phyloP scores from a whole-genome alignment of 176 grass and related monocot genomes.

The Triticum turgidum region DNA sequence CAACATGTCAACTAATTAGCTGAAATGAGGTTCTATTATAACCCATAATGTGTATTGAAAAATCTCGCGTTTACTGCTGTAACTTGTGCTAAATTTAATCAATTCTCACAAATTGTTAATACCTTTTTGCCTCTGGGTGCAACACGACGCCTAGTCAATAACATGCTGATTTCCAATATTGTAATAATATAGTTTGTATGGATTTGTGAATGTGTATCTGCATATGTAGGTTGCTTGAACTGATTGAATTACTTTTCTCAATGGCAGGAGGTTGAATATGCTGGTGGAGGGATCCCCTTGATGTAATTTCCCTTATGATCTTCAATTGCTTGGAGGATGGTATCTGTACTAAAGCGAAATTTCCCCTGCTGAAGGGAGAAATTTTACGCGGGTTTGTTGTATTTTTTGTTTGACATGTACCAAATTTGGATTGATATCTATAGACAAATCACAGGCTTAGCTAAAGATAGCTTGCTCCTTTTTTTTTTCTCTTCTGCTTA shows the following conservation, averaged over 20 bases:
- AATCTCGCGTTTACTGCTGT: neutral
- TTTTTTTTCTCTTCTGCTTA: neutral
- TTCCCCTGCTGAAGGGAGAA: slow-evolving; percentile 30
- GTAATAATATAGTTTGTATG: slow-evolving; percentile 1
- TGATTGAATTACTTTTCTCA: slow-evolving; percentile 3
- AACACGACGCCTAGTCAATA: neutral
- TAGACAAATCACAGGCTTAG: slow-evolving; percentile 22
- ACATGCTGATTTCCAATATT: neutral
- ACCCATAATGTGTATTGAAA: neutral
- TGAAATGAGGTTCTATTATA: neutral
- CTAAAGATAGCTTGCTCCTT: slow-evolving; percentile 7
- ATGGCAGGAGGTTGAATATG: slow-evolving; percentile 90
- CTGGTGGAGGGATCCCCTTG: slow-evolving; percentile 66
- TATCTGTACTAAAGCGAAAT: slow-evolving; percentile 21
- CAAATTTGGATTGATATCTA: neutral
- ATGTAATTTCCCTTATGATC: slow-evolving; percentile 14
- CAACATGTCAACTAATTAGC: neutral
- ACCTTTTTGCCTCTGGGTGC: neutral
- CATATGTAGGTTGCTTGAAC: slow-evolving; percentile 9
- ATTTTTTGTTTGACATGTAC: slow-evolving; percentile 8
- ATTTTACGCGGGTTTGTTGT: slow-evolving; percentile 31
- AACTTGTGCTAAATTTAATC: neutral
- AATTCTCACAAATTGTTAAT: neutral
- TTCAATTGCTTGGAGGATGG: slow-evolving; percentile 9
- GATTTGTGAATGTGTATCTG: neutral